phyloP scores from a whole-genome alignment of 768 basidiomycete genomes.

The Psilocybe cubensis region DNA sequence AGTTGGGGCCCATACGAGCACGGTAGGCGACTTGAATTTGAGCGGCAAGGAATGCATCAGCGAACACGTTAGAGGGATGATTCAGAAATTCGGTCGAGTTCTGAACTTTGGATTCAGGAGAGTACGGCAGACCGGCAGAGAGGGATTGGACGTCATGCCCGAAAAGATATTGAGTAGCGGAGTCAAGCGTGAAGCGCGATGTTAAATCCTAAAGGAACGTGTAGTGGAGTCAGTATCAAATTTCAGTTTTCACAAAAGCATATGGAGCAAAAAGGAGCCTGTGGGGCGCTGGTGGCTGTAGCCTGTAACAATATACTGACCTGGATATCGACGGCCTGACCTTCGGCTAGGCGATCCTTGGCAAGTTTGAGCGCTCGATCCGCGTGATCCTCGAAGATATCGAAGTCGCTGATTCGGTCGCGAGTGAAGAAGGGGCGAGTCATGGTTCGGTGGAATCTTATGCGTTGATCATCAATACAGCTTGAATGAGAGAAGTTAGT shows the following conservation, averaged over 20 bases:
- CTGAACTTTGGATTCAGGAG: constrained; percentile 22
- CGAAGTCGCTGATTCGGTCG: constrained; percentile 62
- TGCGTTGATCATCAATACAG: constrained; percentile 22
- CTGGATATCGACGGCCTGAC: constrained; percentile 64
- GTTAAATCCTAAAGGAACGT: constrained; percentile 36
- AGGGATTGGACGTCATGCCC: constrained; percentile 55
- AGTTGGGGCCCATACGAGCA: constrained; percentile 38
- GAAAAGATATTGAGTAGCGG: constrained; percentile 63
- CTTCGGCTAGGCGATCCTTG: constrained; percentile 45
- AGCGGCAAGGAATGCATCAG: constrained; percentile 49
- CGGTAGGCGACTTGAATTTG: constrained; percentile 43
- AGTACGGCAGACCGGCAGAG: constrained; percentile 51
- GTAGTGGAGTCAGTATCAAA: not conserved
- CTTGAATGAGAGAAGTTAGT: not conserved
- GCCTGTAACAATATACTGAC: constrained; percentile 28
- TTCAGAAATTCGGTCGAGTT: constrained; percentile 13
- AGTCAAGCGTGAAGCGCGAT: constrained; percentile 60
- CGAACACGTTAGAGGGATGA: constrained; percentile 39
- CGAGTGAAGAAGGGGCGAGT: constrained; percentile 71
- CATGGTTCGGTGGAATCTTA: constrained; percentile 62
- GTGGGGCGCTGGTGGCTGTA: not conserved
- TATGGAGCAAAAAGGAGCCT: too few relatives aligned
- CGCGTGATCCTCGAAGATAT: constrained; percentile 60
- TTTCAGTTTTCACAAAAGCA: not conserved
- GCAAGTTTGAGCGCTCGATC: constrained; percentile 47